These are phyloP conservation scores for Komagataella pseudopastoris DNA, from an alignment of 805 yeast genomes.

Conservation along the genomic window DNA sequence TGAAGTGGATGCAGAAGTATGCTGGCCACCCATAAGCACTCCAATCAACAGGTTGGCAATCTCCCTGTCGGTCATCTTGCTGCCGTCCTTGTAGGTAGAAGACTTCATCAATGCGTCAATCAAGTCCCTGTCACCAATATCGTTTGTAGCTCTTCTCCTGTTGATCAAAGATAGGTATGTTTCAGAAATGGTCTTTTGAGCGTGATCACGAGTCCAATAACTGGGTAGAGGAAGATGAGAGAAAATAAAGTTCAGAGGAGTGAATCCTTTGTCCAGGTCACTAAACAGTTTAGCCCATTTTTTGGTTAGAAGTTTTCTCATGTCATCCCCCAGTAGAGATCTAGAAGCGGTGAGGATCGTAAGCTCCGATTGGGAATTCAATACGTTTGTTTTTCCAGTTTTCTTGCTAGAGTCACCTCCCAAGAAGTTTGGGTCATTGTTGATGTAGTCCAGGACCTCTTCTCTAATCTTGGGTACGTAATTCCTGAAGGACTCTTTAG, in stretches of 20 bases:
- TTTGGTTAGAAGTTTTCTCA: conserved; percentile 71
- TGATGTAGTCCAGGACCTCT: conserved; percentile 61
- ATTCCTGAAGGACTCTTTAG: conserved; percentile 66
- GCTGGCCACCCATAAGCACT: conserved; percentile 98
- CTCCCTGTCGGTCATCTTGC: conserved; percentile 86
- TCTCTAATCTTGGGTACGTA: conserved; percentile 84
- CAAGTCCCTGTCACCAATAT: conserved; percentile 75
- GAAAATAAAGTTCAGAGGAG: conserved; percentile 91
- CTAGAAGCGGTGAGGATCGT: conserved; percentile 95
- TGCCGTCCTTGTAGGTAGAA: conserved; percentile 87
- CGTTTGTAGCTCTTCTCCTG: conserved; percentile 63
- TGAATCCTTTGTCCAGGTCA: conserved; percentile 94
- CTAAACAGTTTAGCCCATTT: conserved; percentile 76
- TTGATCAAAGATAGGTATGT: conserved; percentile 73
- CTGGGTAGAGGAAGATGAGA: conserved; percentile 75
- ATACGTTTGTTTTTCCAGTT: conserved; percentile 47
- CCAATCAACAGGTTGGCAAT: conserved; percentile 91
- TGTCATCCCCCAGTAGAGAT: conserved; percentile 80
- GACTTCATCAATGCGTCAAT: conserved; percentile 75
- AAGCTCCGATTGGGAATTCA: conserved; percentile 84
- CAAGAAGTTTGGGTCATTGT: conserved; percentile 33
- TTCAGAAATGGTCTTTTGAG: conserved; percentile 67
- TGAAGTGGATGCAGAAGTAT: conserved; percentile 91
- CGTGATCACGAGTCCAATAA: conserved; percentile 74
- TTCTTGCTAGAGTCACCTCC: conserved; percentile 12